A percentile compares a stretch with the other conserved stretches of the same genome.
These are phyloP conservation scores for Syzygium aromaticum DNA, from an alignment of 345 rosid species.

Conservation along the genomic window DNA sequence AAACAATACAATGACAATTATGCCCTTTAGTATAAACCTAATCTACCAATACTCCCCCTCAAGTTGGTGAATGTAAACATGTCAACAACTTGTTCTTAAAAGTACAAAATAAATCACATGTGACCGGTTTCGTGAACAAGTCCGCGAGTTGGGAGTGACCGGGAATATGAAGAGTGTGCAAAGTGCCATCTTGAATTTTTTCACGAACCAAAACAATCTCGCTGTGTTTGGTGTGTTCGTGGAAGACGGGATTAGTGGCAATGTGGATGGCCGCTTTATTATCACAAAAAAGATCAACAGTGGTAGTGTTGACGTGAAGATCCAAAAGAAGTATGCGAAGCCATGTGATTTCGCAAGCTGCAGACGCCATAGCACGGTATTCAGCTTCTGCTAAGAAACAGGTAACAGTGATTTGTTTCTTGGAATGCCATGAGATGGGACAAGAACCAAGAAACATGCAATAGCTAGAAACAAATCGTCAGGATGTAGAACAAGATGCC, in stretches of 20 bases:
- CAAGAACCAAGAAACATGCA: not conserved
- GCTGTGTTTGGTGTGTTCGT: not conserved
- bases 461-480: not conserved
- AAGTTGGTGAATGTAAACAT: no score
- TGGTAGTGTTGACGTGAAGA: not conserved
- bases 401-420: not conserved
- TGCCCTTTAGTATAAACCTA: no score
- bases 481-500: not conserved
- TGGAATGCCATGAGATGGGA: not conserved
- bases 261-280: not conserved
- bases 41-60: no score
- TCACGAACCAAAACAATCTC: no score
- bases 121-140: no score
- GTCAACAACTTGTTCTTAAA: no score
- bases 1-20: no score
- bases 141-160: no score
- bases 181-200: no score
- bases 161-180: no score
- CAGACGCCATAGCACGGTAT: not conserved
- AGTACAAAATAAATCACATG: no score
- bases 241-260: not conserved
- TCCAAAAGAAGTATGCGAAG: not conserved
- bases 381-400: not conserved
- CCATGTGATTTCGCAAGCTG: not conserved
- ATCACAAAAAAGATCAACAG: not conserved